Conservation (phyloP, 192 early-diverging fungal genomes). For the Coemansia guatemalensis region DNA sequence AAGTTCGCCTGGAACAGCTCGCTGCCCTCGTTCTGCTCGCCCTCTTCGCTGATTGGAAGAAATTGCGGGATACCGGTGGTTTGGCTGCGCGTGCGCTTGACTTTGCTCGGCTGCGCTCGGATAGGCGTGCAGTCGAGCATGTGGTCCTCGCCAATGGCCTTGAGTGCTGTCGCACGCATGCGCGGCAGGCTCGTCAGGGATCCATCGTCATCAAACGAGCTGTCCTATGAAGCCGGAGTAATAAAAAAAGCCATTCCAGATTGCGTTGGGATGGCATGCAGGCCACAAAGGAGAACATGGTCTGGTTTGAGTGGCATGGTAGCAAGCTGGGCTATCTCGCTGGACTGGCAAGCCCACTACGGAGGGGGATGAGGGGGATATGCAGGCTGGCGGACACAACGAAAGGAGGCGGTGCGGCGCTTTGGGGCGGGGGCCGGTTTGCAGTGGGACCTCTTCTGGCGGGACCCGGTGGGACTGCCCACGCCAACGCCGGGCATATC, state of each 20-base stretch:
- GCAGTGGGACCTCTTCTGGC: background rate
- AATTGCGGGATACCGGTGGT: constrained; percentile 20
- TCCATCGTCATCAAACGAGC: constrained; percentile 41
- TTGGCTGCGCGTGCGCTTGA: constrained; percentile 43
- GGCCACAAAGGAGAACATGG: background rate
- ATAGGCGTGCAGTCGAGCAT: constrained; percentile 25
- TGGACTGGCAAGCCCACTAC: too few species aligned
- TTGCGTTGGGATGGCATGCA: background rate
- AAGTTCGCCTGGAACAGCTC: constrained; percentile 13
- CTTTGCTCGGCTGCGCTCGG: constrained; percentile 9
- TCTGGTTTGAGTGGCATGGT: background rate
- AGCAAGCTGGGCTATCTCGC: background rate
- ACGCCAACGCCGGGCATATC: background rate
- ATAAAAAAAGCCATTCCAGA: constrained; percentile 3
- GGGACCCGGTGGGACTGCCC: background rate
- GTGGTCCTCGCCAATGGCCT: constrained; percentile 20
- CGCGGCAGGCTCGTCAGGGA: constrained; percentile 36
- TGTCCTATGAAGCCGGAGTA: constrained; percentile 24
- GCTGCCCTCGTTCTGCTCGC: constrained; percentile 1
- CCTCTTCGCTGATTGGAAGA: constrained; percentile 13
- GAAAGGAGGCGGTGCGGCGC: background rate
- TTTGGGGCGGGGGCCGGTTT: background rate
- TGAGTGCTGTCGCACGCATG: constrained; percentile 18
- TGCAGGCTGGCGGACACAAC: background rate
- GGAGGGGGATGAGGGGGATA: background rate